phyloP scores from a whole-genome alignment of 2,329 filamentous ascomycete species.

The Ascochyta viciae-villosae region DNA sequence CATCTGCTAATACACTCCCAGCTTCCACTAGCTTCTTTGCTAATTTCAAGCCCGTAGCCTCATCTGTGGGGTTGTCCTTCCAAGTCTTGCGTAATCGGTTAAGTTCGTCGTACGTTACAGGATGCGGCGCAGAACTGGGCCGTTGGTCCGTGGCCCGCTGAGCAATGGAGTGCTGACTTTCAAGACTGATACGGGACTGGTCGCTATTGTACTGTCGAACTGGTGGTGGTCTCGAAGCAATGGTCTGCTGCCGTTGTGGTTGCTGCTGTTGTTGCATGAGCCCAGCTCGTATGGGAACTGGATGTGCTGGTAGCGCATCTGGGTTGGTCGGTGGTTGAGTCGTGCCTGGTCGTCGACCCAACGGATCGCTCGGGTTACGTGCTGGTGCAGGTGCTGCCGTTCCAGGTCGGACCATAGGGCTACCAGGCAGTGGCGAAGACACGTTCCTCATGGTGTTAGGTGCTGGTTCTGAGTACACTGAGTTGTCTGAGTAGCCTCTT shows the following conservation, averaged over 20 bases:
- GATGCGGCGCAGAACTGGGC: conserved; percentile 48
- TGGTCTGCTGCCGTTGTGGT: conserved; percentile 24
- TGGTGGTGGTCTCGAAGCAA: conserved; percentile 56
- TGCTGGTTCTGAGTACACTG: conserved; percentile 47
- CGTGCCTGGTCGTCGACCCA: conserved; percentile 51
- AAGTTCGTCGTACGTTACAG: conserved; percentile 80
- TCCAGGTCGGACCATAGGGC: conserved; percentile 38
- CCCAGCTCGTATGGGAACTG: conserved; percentile 62
- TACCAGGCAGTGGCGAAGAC: conserved; percentile 36
- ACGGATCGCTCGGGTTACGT: conserved; percentile 35
- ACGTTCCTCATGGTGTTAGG: conserved; percentile 40
- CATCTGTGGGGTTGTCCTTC: conserved; percentile 75
- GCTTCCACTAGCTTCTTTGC: conserved; percentile 89
- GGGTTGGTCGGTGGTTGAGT: conserved; percentile 54
- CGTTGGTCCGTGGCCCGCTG: conserved; percentile 23
- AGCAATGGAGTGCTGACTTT: conserved; percentile 29
- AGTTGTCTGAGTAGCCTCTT: conserved; percentile 45
- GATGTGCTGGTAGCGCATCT: conserved; percentile 64
- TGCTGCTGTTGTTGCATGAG: conserved; percentile 48
- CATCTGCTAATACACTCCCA: conserved; percentile 77
- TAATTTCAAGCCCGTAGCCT: conserved; percentile 72
- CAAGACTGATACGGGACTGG: conserved; percentile 48
- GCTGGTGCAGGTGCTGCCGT: conserved; percentile 41
- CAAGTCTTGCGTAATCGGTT: conserved; percentile 74
- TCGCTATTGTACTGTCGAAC: conserved; percentile 60